Conservation (phyloP, 163 green algal species). For the Scenedesmus sp. region DNA sequence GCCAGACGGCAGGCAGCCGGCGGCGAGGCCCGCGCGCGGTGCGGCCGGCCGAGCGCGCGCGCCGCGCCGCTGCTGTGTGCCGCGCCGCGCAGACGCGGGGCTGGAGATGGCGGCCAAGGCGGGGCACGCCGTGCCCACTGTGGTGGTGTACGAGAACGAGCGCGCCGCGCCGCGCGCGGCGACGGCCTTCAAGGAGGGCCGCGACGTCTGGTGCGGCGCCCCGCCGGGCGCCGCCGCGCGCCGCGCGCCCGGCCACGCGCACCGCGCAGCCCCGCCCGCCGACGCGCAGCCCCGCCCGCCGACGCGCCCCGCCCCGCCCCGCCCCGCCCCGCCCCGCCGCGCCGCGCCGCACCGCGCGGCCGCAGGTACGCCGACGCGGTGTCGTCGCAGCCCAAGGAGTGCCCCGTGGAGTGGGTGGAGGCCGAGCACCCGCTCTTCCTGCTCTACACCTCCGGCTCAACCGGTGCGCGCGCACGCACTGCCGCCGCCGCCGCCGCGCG, state of each 20-base stretch:
- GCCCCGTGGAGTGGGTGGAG: constrained; percentile 88
- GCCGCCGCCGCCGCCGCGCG: neutral
- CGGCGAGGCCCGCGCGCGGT: no score
- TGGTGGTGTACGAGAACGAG: constrained; percentile 77
- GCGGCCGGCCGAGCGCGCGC: no score
- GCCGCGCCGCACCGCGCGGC: no score
- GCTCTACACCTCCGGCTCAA: constrained; percentile 88
- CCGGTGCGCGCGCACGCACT: constrained; percentile 52
- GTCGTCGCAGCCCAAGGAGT: constrained; percentile 67
- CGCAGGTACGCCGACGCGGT: constrained; percentile 34
- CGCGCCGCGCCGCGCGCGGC: constrained; percentile 48
- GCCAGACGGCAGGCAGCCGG: no score
- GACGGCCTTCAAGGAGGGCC: constrained; percentile 56
- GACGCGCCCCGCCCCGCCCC: no score
- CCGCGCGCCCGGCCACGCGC: no score
- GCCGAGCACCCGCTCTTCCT: constrained; percentile 95
- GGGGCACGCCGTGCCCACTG: constrained; percentile 21
- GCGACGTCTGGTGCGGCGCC: constrained; percentile 84
- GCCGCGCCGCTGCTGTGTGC: no score
- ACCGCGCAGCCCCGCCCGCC: no score
- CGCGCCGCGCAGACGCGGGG: no score
- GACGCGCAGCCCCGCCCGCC: no score
- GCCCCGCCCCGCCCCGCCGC: no score
- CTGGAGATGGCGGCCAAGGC: constrained; percentile 49
- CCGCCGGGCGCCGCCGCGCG: no score